Base-by-base conservation (phyloP, 1,284 basidiomycete species). In the Abortiporus biennis region DNA sequence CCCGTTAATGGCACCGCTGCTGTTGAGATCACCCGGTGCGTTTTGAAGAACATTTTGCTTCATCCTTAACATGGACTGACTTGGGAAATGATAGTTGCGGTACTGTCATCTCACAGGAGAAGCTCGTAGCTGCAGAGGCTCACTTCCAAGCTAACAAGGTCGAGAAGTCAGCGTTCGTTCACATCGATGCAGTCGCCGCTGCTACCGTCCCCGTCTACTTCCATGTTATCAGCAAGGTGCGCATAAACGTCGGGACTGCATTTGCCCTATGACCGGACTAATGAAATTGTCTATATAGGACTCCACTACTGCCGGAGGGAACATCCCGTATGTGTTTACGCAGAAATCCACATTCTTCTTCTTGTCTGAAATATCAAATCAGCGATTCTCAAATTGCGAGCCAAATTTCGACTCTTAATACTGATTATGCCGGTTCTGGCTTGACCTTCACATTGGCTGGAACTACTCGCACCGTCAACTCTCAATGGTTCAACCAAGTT, bases 331-430 rank as follows among this genome's bases (percentile, higher is more conserved):
- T 35, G 66, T 57, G 3, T 19, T 21, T 12, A 19, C 24, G 12
- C 15, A 2, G 6, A 19, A 27, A 8, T 11, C 19, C 16, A 27
- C 38, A 21, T 40, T 16, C 25, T 9, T 8, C 15, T 19, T 20
- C 4, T 32, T 29, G 25, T n/a, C 25, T 29, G n/a, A 30, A n/a
- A 5, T 30, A 25, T 30, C 6, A 19, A 29, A 36, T 15, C 4
- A 68, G 68, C 3, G 64, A 67, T 32, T 55, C 54, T 6, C 63
- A 67, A 55, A 59, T 76, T 45, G 31, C 50, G 6, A 49, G 47
- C 29, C 72, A 75, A 53, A 72, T 77, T 40, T 29, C 47, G 17
- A 67, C 67, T n/a, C 54, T 78, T 51, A 79, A 78, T 58, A 30
- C 52, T 16, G 71, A 68, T 45, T 78, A 74, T 54, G 47, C 60